Conservation (phyloP, 129 eudicot species). For the Scalesia atractyloides region DNA sequence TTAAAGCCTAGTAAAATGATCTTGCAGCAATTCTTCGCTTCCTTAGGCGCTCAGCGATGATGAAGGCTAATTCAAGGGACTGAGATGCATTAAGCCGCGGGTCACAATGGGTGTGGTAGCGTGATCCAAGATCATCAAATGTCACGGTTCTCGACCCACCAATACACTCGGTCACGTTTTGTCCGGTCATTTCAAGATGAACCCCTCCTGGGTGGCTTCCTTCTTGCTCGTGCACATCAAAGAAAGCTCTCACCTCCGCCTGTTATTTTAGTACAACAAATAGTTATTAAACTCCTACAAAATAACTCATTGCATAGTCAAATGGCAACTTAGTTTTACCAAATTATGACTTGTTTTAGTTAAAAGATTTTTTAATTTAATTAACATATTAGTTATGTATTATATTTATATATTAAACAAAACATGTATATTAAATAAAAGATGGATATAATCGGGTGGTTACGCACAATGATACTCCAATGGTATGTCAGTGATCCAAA, state of each 20-base stretch:
- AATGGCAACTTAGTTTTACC: background rate
- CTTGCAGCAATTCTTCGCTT: conserved; percentile 8
- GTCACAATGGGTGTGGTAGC: conserved; percentile 14
- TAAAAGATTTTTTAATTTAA: background rate
- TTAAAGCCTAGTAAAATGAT: background rate
- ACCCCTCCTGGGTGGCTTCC: conserved; percentile 9
- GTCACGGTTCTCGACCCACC: conserved; percentile 7
- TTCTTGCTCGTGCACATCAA: conserved; percentile 8
- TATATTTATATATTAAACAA: background rate
- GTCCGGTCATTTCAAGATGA: conserved; percentile 5
- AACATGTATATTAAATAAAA: no score
- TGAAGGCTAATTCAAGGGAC: conserved; percentile 1
- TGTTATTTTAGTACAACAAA: background rate
- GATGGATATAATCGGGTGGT: no score
- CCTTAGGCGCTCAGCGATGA: conserved; percentile 10
- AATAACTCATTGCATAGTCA: background rate
- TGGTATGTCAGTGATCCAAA: no score
- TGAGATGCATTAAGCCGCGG: conserved; percentile 5
- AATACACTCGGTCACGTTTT: conserved; percentile 1
- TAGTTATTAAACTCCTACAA: background rate
- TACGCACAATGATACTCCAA: no score
- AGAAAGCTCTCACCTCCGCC: conserved; percentile 9
- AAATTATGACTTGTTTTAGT: background rate
- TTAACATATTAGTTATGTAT: background rate
- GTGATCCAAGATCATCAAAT: conserved; percentile 6